Evolutionary conservation across 2,329 filamentous ascomycete genomes (phyloP), one percentile per base, ranked within the genome.

Genomic region (Sarocladium strictum): DNA sequence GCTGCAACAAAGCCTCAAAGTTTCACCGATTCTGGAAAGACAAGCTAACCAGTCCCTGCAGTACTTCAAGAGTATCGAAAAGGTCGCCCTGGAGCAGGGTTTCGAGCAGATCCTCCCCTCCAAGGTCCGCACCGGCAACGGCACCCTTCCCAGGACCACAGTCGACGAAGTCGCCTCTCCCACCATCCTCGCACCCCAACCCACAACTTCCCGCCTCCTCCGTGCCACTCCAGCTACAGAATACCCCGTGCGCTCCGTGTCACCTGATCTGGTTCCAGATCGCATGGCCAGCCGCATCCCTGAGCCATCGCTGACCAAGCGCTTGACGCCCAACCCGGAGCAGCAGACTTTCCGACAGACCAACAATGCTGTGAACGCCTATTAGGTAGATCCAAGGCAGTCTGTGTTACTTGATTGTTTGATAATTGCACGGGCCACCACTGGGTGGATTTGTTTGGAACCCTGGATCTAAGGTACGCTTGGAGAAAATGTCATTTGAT

Each of bases 1-100:
- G 15, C 17, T 24, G 14, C 21, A 19, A 19, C n/a, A 7, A 15
- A 19, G 5, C 12, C 50, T 17, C 21, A 26, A 12, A 33, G 37
- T 26, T 40, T 27, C 45, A 53, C 7, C 9, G 19, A 37, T 9
- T 19, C 35, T 6, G n/a, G 6, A 10, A 33, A 23, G 17, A 23
- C 4, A 41, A 53, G 53, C 53, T 54, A 24, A 40, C 14, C 33
- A 47, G 2, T 26, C 15, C 2, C 5, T 3, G 37, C 60, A 84
- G 73, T 88, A 88, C 67, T 88, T 88, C 68, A 87, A 87, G 71
- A 84, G 80, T 58, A 87, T 88, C 62, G 85, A 88, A 67, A 77
- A 83, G 63, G 77, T 86, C 2, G 83, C 83, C 41, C 75, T 66
- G 23, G 72, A 76, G 57, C 74, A 80, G 61, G 79, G 79, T 37